A percentile compares a stretch with the other conserved stretches of the same genome.
phyloP scores from a whole-genome alignment of 495 filamentous ascomycete genomes.

The Penicillium maclennaniae region DNA sequence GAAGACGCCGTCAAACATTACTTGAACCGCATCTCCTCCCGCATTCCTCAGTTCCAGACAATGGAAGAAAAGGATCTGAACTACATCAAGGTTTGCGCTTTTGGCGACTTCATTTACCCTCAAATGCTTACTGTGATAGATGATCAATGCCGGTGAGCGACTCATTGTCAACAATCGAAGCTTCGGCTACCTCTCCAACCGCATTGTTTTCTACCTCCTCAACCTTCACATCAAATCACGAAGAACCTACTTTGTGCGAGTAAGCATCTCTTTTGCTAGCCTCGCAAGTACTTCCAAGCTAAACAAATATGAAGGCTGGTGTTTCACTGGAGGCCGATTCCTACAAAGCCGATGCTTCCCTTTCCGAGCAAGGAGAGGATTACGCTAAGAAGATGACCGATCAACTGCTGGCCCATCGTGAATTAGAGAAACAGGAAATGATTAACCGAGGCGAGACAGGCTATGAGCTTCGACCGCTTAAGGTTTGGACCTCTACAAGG shows the following conservation, averaged over 20 bases:
- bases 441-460: conserved; percentile 65
- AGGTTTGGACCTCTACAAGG: conserved; percentile 91
- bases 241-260: conserved; percentile 91
- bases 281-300: not conserved
- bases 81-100: conserved; percentile 72
- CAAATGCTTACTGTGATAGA: conserved; percentile 39
- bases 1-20: conserved; percentile 92
- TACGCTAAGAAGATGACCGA: conserved; percentile 89
- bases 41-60: conserved; percentile 93
- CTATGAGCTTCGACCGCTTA: conserved; percentile 71
- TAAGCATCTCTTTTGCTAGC: conserved; percentile 25
- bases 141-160: conserved; percentile 96
- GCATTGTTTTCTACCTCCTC: conserved; percentile 96
- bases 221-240: conserved; percentile 95
- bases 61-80: conserved; percentile 93
- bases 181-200: conserved; percentile 91
- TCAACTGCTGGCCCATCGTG: conserved; percentile 72
- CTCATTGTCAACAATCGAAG: conserved; percentile 91
- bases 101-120: not conserved
- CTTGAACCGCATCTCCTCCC: conserved; percentile 77
- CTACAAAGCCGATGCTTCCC: conserved; percentile 82
- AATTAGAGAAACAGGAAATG: conserved; percentile 67
- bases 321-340: conserved; percentile 73
- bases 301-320: conserved; percentile 41
- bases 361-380: conserved; percentile 76